Conservation (phyloP, 164 flowering plant species). For the Vitis labrusca region DNA sequence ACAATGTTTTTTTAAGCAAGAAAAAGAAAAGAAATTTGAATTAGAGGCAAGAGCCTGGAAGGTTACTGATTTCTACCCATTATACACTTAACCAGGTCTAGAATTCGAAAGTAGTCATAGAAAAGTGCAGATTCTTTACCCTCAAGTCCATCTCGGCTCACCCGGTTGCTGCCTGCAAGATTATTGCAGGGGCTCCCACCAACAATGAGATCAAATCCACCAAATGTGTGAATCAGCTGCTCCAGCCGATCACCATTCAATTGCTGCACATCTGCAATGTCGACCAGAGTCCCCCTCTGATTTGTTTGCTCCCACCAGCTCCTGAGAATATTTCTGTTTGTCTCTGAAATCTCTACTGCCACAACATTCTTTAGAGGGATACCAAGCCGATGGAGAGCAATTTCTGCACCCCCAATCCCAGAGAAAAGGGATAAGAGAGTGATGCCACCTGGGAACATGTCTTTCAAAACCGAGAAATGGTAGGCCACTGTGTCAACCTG, state of each 20-base stretch:
- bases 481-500: slow-evolving; percentile 93
- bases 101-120: slow-evolving; percentile 64
- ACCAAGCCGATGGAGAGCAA: slow-evolving; percentile 88
- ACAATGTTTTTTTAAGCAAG: neutral
- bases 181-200: slow-evolving; percentile 97
- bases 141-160: slow-evolving; percentile 79
- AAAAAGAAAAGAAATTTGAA: neutral
- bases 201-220: slow-evolving; percentile 75
- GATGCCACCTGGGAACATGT: slow-evolving; percentile 66
- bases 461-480: slow-evolving; percentile 76
- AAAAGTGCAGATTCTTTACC: slow-evolving; percentile 80
- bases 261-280: slow-evolving; percentile 56
- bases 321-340: slow-evolving; percentile 57
- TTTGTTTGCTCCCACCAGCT: slow-evolving; percentile 95
- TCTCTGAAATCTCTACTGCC: slow-evolving; percentile 79
- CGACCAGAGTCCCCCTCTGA: slow-evolving; percentile 60
- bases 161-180: slow-evolving; percentile 77
- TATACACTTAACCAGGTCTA: slow-evolving; percentile 54
- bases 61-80: slow-evolving; percentile 29
- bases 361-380: slow-evolving; percentile 77
- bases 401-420: slow-evolving; percentile 92
- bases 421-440: slow-evolving; percentile 77
- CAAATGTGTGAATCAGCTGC: slow-evolving; percentile 42
- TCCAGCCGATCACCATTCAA: slow-evolving; percentile 45
- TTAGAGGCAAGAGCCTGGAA: neutral